A percentile compares a stretch with the other conserved stretches of the same genome.
phyloP scores from a whole-genome alignment of 2,329 filamentous ascomycete genomes.

The Aureobasidium sp. region DNA sequence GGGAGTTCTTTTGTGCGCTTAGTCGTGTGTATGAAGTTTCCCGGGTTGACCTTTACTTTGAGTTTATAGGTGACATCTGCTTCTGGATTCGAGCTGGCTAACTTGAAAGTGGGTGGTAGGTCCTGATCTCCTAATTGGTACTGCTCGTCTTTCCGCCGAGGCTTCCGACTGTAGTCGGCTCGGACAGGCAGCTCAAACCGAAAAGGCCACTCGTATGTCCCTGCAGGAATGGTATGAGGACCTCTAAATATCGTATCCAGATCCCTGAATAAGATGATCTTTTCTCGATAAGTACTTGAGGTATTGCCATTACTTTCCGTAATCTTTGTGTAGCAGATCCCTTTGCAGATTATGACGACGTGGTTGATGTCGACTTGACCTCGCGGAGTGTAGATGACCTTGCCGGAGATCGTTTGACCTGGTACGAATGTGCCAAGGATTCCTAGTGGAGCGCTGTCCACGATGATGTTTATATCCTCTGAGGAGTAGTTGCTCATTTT shows the following conservation, averaged over 20 bases:
- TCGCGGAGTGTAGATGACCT: background rate
- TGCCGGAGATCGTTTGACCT: slow-evolving; percentile 2
- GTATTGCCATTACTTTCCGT: background rate
- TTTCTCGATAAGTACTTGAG: background rate
- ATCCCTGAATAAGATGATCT: background rate
- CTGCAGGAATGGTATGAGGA: background rate
- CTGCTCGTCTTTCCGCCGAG: background rate
- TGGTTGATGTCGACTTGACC: slow-evolving; percentile 1
- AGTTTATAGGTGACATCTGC: background rate
- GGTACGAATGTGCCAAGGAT: background rate
- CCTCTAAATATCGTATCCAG: background rate
- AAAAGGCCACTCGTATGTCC: slow-evolving; percentile 1
- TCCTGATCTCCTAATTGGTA: background rate
- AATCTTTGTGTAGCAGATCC: background rate
- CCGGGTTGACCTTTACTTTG: slow-evolving; percentile 10
- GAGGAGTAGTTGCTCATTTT: background rate
- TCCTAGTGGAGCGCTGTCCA: background rate
- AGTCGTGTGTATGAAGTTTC: background rate
- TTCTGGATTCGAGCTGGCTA: background rate
- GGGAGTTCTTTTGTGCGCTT: background rate
- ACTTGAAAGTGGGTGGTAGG: slow-evolving; percentile 1
- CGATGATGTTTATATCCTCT: background rate
- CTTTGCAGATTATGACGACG: slow-evolving; percentile 1
- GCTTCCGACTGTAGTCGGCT: background rate
- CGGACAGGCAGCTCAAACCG: background rate